Evolutionary conservation across 2,329 filamentous ascomycete species (phyloP).

Genomic region (Botrytis porri): DNA sequence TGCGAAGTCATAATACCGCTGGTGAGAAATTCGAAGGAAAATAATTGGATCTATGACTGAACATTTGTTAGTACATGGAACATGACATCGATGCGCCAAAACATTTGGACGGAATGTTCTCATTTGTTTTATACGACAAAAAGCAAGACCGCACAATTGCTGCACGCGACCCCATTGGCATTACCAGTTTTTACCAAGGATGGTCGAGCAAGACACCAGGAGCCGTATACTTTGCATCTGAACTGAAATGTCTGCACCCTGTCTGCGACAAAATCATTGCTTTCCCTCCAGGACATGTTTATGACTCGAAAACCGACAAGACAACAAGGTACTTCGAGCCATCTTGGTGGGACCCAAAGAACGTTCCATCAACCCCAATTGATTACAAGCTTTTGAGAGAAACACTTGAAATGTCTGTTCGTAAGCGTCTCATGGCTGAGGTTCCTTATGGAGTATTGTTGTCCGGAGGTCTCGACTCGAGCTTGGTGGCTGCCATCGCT

Average conservation of each 20-base stretch:
- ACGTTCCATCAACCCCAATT: constrained; percentile 74
- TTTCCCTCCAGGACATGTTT: constrained; percentile 94
- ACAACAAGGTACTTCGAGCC: constrained; percentile 88
- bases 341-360: constrained; percentile 82
- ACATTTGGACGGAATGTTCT: constrained; percentile 98
- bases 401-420: constrained; percentile 83
- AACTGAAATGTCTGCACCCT: constrained; percentile 87
- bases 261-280: constrained; percentile 94
- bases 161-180: constrained; percentile 91
- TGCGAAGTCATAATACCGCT: constrained; percentile 98
- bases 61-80: constrained; percentile 70
- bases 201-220: constrained; percentile 79
- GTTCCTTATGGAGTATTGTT: constrained; percentile 95
- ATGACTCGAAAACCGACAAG: constrained; percentile 86
- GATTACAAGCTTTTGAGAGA: constrained; percentile 80
- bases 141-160: constrained; percentile 87
- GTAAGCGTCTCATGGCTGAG: constrained; percentile 97
- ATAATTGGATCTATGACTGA: constrained; percentile 16
- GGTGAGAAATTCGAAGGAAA: constrained; percentile 50
- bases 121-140: constrained; percentile 97
- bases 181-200: constrained; percentile 97
- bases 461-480: constrained; percentile 94
- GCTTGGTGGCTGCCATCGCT: constrained; percentile 89
- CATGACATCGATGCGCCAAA: constrained; percentile 90
- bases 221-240: constrained; percentile 92